Evolutionary conservation across 2,329 filamentous ascomycete species (phyloP), one percentile per base, ranked within the genome.

Genomic region (Trichoderma sp.): DNA sequence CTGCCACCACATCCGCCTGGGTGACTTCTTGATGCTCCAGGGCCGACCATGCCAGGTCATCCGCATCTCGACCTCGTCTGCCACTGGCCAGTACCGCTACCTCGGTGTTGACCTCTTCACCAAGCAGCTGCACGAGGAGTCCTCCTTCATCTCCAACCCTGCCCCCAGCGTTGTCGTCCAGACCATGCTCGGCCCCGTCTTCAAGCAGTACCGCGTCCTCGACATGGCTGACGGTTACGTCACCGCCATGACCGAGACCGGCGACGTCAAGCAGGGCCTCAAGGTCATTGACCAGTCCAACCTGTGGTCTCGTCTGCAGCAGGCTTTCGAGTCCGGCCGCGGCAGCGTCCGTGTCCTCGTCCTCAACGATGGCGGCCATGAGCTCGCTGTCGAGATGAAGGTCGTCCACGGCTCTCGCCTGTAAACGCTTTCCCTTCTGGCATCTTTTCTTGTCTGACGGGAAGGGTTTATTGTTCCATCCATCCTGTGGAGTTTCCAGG

Each of bases 141-240:
- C 92, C 65, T 94, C 90, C 75, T 97, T 97, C 83, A 89, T 98
- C 83, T 93, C 92, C 82, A 96, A 96, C 90, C 95, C 95, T 71
- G 92, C 91, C 71, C 94, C 94, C 73, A 97, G 92, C 73, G 95
- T 99, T 68, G 88, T 98, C 70, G 94, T 99, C 75, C 95, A 99
- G 90, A 98, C 94, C 84, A 98, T 99, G 93, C 91, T 96, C 72
- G 95, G 94, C 74, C 95, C 95, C 70, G 89, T 98, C 84, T 97
- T 98, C 92, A 98, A 98, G 92, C 95, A 98, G 87, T 99, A 99
- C 90, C 93, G 95, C 77, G 94, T 99, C 78, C 90, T 99, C 69
- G 95, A 99, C 85, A 90, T 99, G 72, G 89, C 93, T 80, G 91
- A 96, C 71, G 93, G 86, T 73, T 74, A 89, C 74, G 81, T 99